Evolutionary conservation across 257 asterid genomes (phyloP).

Genomic region (Solanum megistacrolobum): DNA sequence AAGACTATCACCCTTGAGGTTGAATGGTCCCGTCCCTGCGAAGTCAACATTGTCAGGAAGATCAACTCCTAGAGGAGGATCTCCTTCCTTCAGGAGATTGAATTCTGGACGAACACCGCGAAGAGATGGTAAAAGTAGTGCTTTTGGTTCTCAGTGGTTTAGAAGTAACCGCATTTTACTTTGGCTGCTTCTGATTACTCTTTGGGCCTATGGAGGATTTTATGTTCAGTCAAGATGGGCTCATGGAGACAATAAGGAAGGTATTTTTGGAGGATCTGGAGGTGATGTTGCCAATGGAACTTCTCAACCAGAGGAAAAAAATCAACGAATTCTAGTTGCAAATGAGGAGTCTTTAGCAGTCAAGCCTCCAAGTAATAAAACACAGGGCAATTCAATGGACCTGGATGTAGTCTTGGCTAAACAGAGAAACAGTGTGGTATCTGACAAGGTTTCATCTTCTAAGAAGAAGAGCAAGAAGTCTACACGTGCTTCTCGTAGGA

Average conservation of each 20-base stretch:
- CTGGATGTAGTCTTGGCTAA: constrained; percentile 28
- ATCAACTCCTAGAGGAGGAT: constrained; percentile 74
- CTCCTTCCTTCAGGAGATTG: constrained; percentile 68
- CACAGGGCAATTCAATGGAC: constrained; percentile 20
- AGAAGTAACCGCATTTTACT: constrained; percentile 75
- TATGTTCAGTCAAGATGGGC: constrained; percentile 96
- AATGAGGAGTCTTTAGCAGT: constrained; percentile 29
- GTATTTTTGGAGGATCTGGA: constrained; percentile 79
- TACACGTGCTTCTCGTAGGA: constrained; percentile 44
- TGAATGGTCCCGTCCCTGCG: constrained; percentile 29
- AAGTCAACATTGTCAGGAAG: constrained; percentile 70
- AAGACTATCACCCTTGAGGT: constrained; percentile 59
- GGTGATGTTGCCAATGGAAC: constrained; percentile 34
- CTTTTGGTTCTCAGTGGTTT: constrained; percentile 34
- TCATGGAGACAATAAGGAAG: constrained; percentile 93
- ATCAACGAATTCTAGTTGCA: constrained; percentile 40
- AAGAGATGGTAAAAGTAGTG: constrained; percentile 37
- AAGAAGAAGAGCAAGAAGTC: constrained; percentile 50
- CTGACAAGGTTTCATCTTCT: constrained; percentile 9
- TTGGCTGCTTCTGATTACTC: constrained; percentile 92
- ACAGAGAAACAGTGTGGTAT: constrained; percentile 22
- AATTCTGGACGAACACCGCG: constrained; percentile 60
- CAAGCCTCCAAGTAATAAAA: constrained; percentile 9
- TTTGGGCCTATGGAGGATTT: constrained; percentile 94
- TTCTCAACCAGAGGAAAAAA: constrained; percentile 17